phyloP scores from a whole-genome alignment of 345 rosid species.

The Salix udensis region DNA sequence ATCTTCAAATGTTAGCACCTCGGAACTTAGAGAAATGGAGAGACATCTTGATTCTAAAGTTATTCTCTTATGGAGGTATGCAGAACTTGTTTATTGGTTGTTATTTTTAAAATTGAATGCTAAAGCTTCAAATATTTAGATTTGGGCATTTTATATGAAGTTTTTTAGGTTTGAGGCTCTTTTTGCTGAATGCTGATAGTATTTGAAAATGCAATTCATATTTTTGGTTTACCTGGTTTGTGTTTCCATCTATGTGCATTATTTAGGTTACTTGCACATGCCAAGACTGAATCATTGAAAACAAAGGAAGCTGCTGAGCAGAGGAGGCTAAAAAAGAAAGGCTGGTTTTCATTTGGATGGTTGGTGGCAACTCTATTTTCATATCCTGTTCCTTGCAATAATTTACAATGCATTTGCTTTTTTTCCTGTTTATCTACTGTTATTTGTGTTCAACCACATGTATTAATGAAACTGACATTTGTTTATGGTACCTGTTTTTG shows the following conservation, averaged over 20 bases:
- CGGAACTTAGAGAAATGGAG: slow-evolving; percentile 83
- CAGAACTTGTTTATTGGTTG: neutral
- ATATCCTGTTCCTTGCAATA: slow-evolving; percentile 10
- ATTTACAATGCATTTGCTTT: slow-evolving; percentile 3
- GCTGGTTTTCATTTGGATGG: slow-evolving; percentile 93
- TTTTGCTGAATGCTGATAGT: neutral
- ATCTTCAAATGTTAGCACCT: slow-evolving; percentile 40
- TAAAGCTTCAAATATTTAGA: neutral
- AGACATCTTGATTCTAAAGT: slow-evolving; percentile 91
- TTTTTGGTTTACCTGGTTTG: neutral
- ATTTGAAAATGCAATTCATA: neutral
- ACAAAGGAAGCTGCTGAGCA: slow-evolving; percentile 92
- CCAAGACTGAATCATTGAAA: slow-evolving; percentile 88
- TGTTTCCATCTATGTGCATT: neutral
- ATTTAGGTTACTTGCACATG: slow-evolving; percentile 95
- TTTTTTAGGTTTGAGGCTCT: neutral
- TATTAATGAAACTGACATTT: neutral
- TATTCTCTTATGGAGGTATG: slow-evolving; percentile 93
- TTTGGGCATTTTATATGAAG: neutral
- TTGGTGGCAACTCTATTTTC: slow-evolving; percentile 35
- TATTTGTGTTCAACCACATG: neutral
- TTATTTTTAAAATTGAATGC: neutral
- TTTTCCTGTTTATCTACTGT: slow-evolving; percentile 1
- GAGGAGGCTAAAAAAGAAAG: slow-evolving; percentile 62
- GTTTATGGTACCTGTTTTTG: neutral